phyloP scores from a whole-genome alignment of 164 flowering plant species.

The Macadamia tetraphylla region DNA sequence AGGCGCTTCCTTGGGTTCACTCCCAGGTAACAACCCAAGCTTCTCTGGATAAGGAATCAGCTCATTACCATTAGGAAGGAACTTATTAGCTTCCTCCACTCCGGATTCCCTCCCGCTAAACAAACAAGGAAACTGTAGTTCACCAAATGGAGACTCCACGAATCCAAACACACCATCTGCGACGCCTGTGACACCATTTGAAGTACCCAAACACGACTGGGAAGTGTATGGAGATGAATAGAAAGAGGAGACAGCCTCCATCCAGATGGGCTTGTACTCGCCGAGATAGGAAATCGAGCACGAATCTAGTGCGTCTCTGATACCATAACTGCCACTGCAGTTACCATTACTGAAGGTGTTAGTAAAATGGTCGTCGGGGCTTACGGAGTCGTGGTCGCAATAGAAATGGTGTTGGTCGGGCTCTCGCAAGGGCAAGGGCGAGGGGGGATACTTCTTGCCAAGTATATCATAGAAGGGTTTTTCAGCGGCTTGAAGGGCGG shows the following conservation, averaged over 20 bases:
- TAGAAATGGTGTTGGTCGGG: constrained; percentile 15
- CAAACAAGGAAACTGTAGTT: constrained; percentile 29
- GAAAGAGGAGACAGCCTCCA: constrained; percentile 5
- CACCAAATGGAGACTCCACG: constrained; percentile 44
- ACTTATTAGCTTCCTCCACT: constrained; percentile 67
- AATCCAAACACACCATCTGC: constrained; percentile 24
- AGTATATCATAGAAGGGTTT: constrained; percentile 72
- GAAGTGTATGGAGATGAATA: constrained; percentile 13
- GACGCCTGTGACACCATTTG: constrained; percentile 23
- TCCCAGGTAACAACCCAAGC: constrained; percentile 1
- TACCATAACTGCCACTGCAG: constrained; percentile 10
- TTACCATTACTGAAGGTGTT: neutral
- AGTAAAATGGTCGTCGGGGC: constrained; percentile 17
- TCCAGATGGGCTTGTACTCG: constrained; percentile 15
- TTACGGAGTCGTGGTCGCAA: constrained; percentile 16
- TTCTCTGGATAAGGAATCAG: constrained; percentile 23
- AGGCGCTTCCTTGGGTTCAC: constrained; percentile 10
- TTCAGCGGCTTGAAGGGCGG: constrained; percentile 76
- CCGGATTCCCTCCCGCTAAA: constrained; percentile 49
- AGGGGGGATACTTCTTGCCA: constrained; percentile 71
- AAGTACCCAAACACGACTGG: constrained; percentile 34
- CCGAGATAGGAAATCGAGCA: constrained; percentile 16
- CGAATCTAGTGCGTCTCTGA: constrained; percentile 10
- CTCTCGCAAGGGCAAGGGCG: constrained; percentile 30
- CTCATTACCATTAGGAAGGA: constrained; percentile 39